Base-by-base conservation (phyloP, 192 early-diverging fungal species). In the Linnemannia exigua region DNA sequence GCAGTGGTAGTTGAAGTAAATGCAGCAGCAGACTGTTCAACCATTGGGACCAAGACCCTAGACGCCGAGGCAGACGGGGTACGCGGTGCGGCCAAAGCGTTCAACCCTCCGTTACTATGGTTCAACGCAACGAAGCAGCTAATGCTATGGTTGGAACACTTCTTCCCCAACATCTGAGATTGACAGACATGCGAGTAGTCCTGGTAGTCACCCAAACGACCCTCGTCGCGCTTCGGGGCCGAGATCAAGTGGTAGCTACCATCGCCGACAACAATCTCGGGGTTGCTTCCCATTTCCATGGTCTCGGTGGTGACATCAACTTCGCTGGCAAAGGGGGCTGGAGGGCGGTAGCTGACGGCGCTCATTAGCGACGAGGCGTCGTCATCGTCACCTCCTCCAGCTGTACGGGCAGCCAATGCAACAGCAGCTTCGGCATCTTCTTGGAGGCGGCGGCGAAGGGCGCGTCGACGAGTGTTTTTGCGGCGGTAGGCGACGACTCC, bases 181-280 rank as follows among this genome's bases (percentile, higher is more conserved):
- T 80, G 76, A 28, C 84, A 86, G 47, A 86, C 84, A 73, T 80
- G 84, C 22, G 84, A 86, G 35, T 86, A 86, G 33, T 86, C 79
- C 51, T 86, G 74, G 54, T 86, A 86, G 41, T 75, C 75, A 25
- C 61, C 79, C 38, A 37, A 16, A 2, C 33, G 84, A 0, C 37
- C 46, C 22, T 86, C 84, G 33, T 76, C 78, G 36, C 84, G 84
- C 44, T 86, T 86, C 5, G 84, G 84, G 0, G 84, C 84, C 11
- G 77, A 79, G 51, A 86, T 80, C 41, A 76, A 15, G 31, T 86
- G 79, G 3, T 38, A 74, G 0, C 61, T 33, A 0, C 68, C 25
- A 36, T 74, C 33, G 1, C 83, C 78, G 0, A 67, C 50, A 1
- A 77, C 84, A 20, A 76, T 48, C 0, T 75, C 73, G 0, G 77